Evolutionary conservation across 495 filamentous ascomycete genomes (phyloP), one percentile per base, ranked within the genome.

Genomic region (Aspergillus bertholletiae): DNA sequence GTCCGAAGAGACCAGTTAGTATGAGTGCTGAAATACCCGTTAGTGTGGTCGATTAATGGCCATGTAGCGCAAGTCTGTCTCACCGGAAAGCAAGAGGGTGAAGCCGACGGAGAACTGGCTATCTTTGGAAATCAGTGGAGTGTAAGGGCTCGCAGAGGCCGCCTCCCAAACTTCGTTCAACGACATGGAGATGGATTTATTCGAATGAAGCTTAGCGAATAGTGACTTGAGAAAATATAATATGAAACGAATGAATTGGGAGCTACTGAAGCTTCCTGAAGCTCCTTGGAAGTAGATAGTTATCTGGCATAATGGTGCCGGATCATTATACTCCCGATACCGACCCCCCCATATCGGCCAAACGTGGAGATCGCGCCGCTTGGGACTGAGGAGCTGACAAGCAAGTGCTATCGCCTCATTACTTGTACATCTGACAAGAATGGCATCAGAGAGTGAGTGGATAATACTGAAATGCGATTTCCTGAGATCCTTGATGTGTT

Each of bases 81-180:
- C 72, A 75, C 90, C 88, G 55, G 84, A 60, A 7, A 89, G 61
- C 45, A 97, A 78, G 26, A 97, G 82, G 49, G 77, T 70, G 71
- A 93, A 93, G 67, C 85, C 95, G 46, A 96, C 79, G 44, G 82
- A 65, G 78, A 96, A 92, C 61, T 98, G 94, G 68, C 71, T 83
- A 62, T 83, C 83, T 74, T 97, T 98, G 56, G 83, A 80, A 51
- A 97, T 76, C 28, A 85, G 71, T 39, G 95, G 92, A 51, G 83
- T 65, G 76, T 91, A 97, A 51, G 93, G 90, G 72, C 82, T 85
- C 80, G 84, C 81, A 66, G 86, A 82, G 68, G 91, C 88, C 78
- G 87, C 87, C 76, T 93, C 87, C 92, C 92, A 96, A 70, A 93
- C 79, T 69, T 91, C 84, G 71, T 86, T 86, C 68, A 96, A 70